Evolutionary conservation across 192 early-diverging fungal species (phyloP), one percentile per base, ranked within the genome.

Genomic region (Coemansia sp.): DNA sequence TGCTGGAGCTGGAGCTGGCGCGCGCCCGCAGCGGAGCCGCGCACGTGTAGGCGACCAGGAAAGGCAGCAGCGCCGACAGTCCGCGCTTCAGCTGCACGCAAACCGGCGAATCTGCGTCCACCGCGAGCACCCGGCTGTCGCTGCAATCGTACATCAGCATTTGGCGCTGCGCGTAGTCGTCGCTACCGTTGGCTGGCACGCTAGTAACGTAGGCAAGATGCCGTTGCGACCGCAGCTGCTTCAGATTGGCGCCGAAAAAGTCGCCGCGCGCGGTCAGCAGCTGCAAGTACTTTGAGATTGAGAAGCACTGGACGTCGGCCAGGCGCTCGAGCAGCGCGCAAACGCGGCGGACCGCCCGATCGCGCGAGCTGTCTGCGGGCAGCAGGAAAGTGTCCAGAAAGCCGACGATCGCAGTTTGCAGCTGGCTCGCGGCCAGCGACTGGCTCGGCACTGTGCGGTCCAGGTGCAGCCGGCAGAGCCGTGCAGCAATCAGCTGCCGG

Each of bases 211-310:
- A 74, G 17, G 50, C 63, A 3, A 67, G 31, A 23, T 74, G 70
- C 7, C 70, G 55, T 21, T 62, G 58, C 15, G 70, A 53, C 23
- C 64, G 58, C 17, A 29, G 20, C 3, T 22, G 32, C 9, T 39
- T 35, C 5, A 26, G 22, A 20, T 50, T 53, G 21, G 59, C 4
- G 23, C 70, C 56, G 10, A 45, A 45, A 26, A 50, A 59, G 43
- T 74, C 70, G 40, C 70, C 70, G 14, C 70, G 59, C 6, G 70
- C 70, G 0, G 64, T 74, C 39, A 74, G 42, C 8, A 67, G 59
- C 38, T 67, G 70, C 48, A 74, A 30, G 17, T 74, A 74, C 27
- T 53, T 53, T 20, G 64, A 36, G 4, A 66, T 31, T 8, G 70
- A 74, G 19, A 74, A 74, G 28, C 64, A 58, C n/a, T 48, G 46